phyloP scores from a whole-genome alignment of 163 green algal species.

The Prototheca cutis region DNA sequence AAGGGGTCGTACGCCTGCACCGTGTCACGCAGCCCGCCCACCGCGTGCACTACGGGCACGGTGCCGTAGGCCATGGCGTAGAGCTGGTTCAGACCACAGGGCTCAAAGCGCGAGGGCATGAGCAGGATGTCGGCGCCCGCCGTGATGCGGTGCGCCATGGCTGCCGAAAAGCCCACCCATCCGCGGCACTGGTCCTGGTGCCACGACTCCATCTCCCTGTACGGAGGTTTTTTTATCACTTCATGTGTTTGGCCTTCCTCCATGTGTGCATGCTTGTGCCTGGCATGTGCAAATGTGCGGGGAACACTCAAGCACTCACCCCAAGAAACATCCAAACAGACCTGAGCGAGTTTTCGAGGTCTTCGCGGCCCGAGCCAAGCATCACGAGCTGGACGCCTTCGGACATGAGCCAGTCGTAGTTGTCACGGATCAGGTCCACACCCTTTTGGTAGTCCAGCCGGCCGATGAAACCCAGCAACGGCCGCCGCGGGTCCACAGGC shows the following conservation, averaged over 20 bases:
- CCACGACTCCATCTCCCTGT: constrained; percentile 41
- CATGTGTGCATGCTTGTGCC: not conserved
- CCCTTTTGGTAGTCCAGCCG: constrained; percentile 95
- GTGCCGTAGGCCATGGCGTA: constrained; percentile 83
- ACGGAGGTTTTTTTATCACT: too few species aligned
- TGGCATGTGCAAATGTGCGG: not conserved
- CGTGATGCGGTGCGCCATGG: constrained; percentile 89
- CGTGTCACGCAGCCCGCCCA: constrained; percentile 86
- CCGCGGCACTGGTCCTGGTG: constrained; percentile 47
- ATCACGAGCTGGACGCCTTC: constrained; percentile 85
- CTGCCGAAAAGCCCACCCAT: constrained; percentile 85
- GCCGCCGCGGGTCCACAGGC: constrained; percentile 30
- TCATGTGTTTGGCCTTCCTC: too few species aligned
- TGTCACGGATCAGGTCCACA: constrained; percentile 88
- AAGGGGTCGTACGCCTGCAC: constrained; percentile 75
- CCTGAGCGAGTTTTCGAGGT: constrained; percentile 77
- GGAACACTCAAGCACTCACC: constrained; percentile 3
- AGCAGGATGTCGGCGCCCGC: constrained; percentile 81
- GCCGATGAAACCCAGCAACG: constrained; percentile 72
- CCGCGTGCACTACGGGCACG: constrained; percentile 67
- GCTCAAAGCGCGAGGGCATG: constrained; percentile 79
- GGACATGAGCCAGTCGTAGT: constrained; percentile 81
- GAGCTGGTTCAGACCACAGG: constrained; percentile 61
- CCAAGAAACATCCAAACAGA: constrained; percentile 6
- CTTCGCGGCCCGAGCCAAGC: constrained; percentile 75